phyloP scores from a whole-genome alignment of 2,329 filamentous ascomycete species.

The Xylariaceae sp. region DNA sequence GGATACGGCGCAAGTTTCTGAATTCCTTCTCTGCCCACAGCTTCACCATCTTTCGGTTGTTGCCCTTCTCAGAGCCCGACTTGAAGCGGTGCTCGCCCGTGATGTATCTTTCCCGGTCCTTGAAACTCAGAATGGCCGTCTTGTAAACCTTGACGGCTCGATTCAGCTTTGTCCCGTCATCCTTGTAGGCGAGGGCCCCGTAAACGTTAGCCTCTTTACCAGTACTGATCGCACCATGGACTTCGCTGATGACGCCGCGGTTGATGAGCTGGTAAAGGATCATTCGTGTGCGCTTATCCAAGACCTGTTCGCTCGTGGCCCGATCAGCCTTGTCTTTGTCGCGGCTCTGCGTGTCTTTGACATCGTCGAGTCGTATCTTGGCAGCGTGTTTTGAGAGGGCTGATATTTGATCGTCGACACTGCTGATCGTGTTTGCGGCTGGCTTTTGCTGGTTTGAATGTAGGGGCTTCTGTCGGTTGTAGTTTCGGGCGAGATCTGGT shows the following conservation, averaged over 20 bases:
- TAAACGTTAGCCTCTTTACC: constrained; percentile 99
- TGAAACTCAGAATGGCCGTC: constrained; percentile 95
- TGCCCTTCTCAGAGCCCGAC: constrained; percentile 86
- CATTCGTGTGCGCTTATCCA: constrained; percentile 92
- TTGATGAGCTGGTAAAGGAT: constrained; percentile 96
- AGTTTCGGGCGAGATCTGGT: constrained; percentile 74
- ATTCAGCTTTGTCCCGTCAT: constrained; percentile 55
- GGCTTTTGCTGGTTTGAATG: constrained; percentile 75
- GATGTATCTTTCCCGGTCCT: constrained; percentile 94
- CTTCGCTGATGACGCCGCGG: constrained; percentile 77
- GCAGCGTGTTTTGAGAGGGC: constrained; percentile 78
- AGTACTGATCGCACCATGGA: constrained; percentile 92
- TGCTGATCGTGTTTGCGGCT: constrained; percentile 69
- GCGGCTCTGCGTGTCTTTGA: constrained; percentile 47
- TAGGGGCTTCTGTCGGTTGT: constrained; percentile 75
- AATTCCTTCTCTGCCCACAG: constrained; percentile 99
- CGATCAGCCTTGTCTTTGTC: constrained; percentile 87
- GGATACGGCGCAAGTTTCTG: constrained; percentile 80
- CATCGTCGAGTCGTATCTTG: constrained; percentile 74
- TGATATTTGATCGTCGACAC: constrained; percentile 81
- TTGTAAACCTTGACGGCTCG: constrained; percentile 98
- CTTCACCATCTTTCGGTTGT: constrained; percentile 95
- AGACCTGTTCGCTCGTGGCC: constrained; percentile 88
- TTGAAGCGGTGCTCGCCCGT: constrained; percentile 90
- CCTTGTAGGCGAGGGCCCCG: constrained; percentile 66